A percentile compares a stretch with the other conserved stretches of the same genome.
Evolutionary conservation across 495 filamentous ascomycete species (phyloP).

Genomic region (Podospora pseudopauciseta): DNA sequence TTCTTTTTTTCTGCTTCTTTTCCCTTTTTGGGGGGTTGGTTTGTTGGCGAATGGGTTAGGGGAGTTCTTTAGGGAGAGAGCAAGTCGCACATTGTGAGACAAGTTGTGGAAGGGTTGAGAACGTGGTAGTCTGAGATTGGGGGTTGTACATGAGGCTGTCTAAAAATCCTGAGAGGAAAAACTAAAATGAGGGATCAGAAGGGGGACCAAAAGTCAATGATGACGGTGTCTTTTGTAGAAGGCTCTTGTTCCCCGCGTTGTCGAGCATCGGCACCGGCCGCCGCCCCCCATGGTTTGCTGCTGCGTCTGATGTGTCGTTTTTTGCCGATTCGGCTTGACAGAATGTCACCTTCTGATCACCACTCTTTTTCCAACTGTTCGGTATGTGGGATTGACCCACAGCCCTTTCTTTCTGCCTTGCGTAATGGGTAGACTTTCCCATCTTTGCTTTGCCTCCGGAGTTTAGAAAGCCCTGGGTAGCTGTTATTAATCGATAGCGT

Average conservation of each 20-base stretch:
- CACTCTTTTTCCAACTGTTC: not conserved
- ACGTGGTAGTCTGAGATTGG: not conserved
- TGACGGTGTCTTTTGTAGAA: not conserved
- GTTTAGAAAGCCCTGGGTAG: not conserved
- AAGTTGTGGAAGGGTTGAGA: not conserved
- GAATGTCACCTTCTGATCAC: not conserved
- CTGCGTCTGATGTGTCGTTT: not conserved
- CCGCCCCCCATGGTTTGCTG: not conserved
- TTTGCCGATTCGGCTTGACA: not conserved
- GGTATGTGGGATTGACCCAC: not conserved
- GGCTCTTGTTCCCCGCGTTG: not conserved
- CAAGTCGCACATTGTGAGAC: not conserved
- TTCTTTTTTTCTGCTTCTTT: not conserved
- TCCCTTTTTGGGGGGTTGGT: not conserved
- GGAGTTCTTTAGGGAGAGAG: not conserved
- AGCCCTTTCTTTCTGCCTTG: not conserved
- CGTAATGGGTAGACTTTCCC: not conserved
- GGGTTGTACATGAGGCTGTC: not conserved
- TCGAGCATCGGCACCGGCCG: not conserved
- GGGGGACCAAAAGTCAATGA: not conserved
- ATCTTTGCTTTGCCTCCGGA: not conserved
- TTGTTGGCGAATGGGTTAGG: not conserved
- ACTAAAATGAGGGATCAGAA: no score
- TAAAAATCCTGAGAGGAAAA: no score
- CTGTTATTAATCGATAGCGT: not conserved